Percentiles rank a stretch among this genome's conserved stretches.
Evolutionary conservation across 225 moss, liverwort and hornwort species (phyloP).

Genomic region (Thuidium tamariscinum): DNA sequence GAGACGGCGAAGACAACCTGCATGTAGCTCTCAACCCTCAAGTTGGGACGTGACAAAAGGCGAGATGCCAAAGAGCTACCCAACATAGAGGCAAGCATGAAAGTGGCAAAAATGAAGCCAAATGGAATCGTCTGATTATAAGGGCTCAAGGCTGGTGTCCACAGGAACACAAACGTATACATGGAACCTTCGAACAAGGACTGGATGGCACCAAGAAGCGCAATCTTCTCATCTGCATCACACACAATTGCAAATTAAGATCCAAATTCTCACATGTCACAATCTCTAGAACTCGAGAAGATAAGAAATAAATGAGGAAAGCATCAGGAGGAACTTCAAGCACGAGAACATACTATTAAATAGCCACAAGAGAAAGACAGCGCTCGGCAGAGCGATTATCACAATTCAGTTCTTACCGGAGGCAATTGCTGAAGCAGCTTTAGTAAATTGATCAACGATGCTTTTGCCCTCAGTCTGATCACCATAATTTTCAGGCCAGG

Average conservation of each 20-base stretch:
- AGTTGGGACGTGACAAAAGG: slow-evolving; percentile 55
- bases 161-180: slow-evolving; percentile 96
- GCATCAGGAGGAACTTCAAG: not conserved
- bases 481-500: slow-evolving; percentile 90
- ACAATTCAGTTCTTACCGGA: slow-evolving; percentile 44
- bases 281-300: not conserved
- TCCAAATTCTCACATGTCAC: not conserved
- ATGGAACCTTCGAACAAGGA: slow-evolving; percentile 97
- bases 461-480: slow-evolving; percentile 86
- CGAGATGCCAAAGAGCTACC: slow-evolving; percentile 97
- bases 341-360: not conserved
- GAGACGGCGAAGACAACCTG: slow-evolving; percentile 79
- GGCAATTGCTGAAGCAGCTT: slow-evolving; percentile 78
- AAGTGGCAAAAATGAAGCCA: slow-evolving; percentile 95
- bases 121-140: slow-evolving; percentile 65
- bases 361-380: not conserved
- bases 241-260: not conserved
- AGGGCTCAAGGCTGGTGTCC: slow-evolving; percentile 93
- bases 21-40: slow-evolving; percentile 96
- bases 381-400: not conserved
- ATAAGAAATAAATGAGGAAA: not conserved
- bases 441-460: slow-evolving; percentile 59
- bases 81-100: slow-evolving; percentile 98
- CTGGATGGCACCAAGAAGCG: slow-evolving; percentile 90
- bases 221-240: slow-evolving; percentile 87